Conservation (phyloP, 2,329 filamentous ascomycete species). For the Trichothecium sympodiale region DNA sequence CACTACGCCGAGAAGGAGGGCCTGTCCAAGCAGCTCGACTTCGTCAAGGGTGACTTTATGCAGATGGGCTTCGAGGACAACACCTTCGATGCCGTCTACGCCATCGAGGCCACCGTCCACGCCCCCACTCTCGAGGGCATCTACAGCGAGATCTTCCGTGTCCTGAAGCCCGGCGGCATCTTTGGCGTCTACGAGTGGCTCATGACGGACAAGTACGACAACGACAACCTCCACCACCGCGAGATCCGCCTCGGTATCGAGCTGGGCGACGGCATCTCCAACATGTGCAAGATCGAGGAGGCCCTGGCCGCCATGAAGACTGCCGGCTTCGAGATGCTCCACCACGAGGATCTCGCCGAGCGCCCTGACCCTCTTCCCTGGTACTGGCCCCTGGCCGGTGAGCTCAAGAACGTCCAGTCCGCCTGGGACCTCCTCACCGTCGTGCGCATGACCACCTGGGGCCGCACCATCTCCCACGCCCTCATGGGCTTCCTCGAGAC, state of each 20-base stretch:
- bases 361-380: conserved; percentile 69
- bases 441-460: conserved; percentile 78
- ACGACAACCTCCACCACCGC: conserved; percentile 74
- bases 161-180: conserved; percentile 87
- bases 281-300: conserved; percentile 85
- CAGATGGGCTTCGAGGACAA: conserved; percentile 94
- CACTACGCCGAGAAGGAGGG: conserved; percentile 74
- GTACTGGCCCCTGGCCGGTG: conserved; percentile 87
- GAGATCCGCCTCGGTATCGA: conserved; percentile 91
- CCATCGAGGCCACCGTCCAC: conserved; percentile 94
- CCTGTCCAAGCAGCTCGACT: conserved; percentile 67
- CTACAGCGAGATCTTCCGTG: conserved; percentile 88
- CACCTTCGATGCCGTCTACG: conserved; percentile 89
- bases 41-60: conserved; percentile 97
- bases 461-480: conserved; percentile 62
- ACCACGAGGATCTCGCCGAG: conserved; percentile 78
- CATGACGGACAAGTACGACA: conserved; percentile 94
- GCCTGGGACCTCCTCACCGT: conserved; percentile 73
- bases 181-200: conserved; percentile 99
- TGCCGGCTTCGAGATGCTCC: conserved; percentile 74
- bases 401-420: conserved; percentile 73
- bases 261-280: conserved; percentile 90
- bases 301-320: conserved; percentile 73
- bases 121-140: conserved; percentile 84
- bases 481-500: conserved; percentile 69